phyloP scores from a whole-genome alignment of 2,329 filamentous ascomycete species.

The Hymenoscyphus repandus region DNA sequence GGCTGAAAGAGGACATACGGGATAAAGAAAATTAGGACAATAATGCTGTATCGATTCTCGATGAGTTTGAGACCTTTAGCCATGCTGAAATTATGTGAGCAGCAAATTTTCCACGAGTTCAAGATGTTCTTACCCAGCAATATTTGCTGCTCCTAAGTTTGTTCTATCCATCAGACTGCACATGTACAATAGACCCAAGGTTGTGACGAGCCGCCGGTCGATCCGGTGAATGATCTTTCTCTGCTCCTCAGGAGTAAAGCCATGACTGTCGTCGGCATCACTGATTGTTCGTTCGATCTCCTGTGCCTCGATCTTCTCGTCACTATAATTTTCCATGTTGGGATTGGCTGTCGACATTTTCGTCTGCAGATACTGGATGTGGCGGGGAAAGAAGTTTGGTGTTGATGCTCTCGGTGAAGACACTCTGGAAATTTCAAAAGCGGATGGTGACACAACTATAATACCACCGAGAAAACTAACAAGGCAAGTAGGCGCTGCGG shows the following conservation, averaged over 20 bases:
- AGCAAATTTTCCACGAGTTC: neutral
- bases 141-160: constrained; percentile 66
- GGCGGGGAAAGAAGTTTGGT: no score
- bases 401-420: no score
- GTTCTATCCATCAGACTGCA: constrained; percentile 74
- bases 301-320: constrained; percentile 5
- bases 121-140: constrained; percentile 53
- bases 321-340: neutral
- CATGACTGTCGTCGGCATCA: constrained; percentile 12
- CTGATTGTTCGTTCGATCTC: constrained; percentile 12
- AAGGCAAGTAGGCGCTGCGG: neutral
- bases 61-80: constrained; percentile 13
- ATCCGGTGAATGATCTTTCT: constrained; percentile 63
- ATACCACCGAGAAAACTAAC: neutral
- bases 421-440: no score
- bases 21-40: constrained; percentile 69
- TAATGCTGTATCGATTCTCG: constrained; percentile 42
- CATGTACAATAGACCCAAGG: constrained; percentile 65
- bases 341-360: no score
- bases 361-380: no score
- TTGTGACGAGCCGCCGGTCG: constrained; percentile 59
- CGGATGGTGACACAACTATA: no score
- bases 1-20: constrained; percentile 69
- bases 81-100: constrained; percentile 14
- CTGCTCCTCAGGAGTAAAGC: constrained; percentile 56